Evolutionary conservation across 129 eudicot species (phyloP).

Genomic region (Apium graveolens): DNA sequence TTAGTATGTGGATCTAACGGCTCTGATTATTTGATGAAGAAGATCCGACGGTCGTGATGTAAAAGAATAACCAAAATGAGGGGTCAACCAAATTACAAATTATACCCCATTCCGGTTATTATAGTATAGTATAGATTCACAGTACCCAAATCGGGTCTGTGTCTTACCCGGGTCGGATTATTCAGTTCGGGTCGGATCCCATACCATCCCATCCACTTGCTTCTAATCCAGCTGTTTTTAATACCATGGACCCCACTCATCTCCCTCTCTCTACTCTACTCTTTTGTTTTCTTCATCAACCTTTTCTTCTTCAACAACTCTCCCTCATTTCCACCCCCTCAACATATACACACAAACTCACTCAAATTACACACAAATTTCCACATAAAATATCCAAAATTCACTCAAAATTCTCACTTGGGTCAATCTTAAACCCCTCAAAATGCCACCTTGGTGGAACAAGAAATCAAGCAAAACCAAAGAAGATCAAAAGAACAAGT

Average conservation of each 20-base stretch:
- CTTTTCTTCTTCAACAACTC: background rate
- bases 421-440: slow-evolving; percentile 8
- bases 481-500: slow-evolving; percentile 20
- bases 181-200: background rate
- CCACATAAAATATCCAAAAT: background rate
- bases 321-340: background rate
- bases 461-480: slow-evolving; percentile 55
- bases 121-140: no score
- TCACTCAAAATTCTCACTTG: background rate
- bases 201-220: background rate
- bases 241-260: background rate
- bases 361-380: background rate
- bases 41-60: no score
- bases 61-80: no score
- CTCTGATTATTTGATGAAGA: no score
- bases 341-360: background rate
- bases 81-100: no score
- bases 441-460: slow-evolving; percentile 84
- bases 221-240: slow-evolving; percentile 1
- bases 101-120: no score
- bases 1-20: no score
- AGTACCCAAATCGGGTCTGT: no score
- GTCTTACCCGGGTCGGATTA: background rate
- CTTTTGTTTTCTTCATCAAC: background rate
- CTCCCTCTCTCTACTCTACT: background rate